Evolutionary conservation across 1,284 basidiomycete species (phyloP), one percentile per base, ranked within the genome.

Genomic region (Fomes fomentarius): DNA sequence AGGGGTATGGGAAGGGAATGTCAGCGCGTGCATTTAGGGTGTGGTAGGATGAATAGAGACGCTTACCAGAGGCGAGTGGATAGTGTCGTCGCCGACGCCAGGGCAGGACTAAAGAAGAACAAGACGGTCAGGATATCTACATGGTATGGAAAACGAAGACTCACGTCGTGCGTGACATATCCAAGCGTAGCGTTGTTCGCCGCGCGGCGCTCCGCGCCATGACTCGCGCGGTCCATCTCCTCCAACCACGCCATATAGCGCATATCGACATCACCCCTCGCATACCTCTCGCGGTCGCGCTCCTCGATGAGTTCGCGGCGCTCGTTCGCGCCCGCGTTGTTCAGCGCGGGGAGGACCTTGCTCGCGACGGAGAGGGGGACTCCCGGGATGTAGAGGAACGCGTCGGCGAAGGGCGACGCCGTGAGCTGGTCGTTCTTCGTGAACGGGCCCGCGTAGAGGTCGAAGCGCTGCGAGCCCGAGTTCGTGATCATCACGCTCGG

Each of bases 351-450:
- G 4, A 89, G 67, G 1, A 89, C 79, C 58, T 78, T 68, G 15
- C 73, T 78, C 3, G 84, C 86, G 40, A 81, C 65, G 35, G 70
- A 66, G 4, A 79, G 70, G 0, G 76, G 67, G 40, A 89, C 73
- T 34, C 80, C 73, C 1, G 81, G 71, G 42, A 91, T 77, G 67
- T 78, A 89, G 17, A 80, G 57, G 73, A 90, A 88, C 8, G 73
- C 51, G 63, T 90, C 81, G 0, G 70, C 61, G 65, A 85, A 92
- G 1, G 88, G 88, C 15, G 81, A 84, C 0, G 82, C 79, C 0
- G 88, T 89, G 22, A 91, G 77, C 67, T 91, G 84, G 68, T 93
- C 91, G 68, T 93, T 91, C 66, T 83, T 83, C 40, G 86, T 87
- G 72, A 93, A 93, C 2, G 81, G 60, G 1, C 91, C 91, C 1